Conservation (phyloP, 2,329 filamentous ascomycete species). For the Fusarium sp. region DNA sequence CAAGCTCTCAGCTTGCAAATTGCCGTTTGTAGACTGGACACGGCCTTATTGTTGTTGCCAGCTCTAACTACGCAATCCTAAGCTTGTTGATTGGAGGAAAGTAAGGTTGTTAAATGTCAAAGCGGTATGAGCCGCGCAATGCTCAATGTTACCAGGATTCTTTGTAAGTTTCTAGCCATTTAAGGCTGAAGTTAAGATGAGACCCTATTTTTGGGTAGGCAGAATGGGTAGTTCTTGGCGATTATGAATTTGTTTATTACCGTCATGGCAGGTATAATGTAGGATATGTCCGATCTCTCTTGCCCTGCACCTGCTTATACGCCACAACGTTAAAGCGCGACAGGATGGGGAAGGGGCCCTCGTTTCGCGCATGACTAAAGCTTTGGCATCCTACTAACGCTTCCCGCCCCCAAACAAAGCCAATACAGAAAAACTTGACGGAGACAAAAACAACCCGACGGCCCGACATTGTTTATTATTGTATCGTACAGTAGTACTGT, state of each 20-base stretch:
- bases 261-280: background rate
- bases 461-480: background rate
- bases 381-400: background rate
- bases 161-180: background rate
- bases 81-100: constrained; percentile 5
- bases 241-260: background rate
- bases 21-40: too few relatives aligned
- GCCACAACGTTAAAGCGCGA: background rate
- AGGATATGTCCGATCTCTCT: background rate
- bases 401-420: background rate
- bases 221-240: constrained; percentile 9
- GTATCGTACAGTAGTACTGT: background rate
- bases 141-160: background rate
- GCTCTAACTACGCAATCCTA: too few relatives aligned
- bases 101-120: too few relatives aligned
- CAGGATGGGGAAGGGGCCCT: background rate
- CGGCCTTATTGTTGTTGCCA: too few relatives aligned
- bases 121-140: constrained; percentile 1
- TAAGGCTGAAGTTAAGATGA: constrained; percentile 4
- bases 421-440: constrained; percentile 8
- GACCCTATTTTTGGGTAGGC: constrained; percentile 30
- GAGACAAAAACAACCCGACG: constrained; percentile 1
- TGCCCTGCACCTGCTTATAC: background rate
- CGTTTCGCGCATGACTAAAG: constrained; percentile 10
- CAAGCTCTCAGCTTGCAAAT: too few relatives aligned